Evolutionary conservation across 805 yeast genomes (phyloP), one percentile per base, ranked within the genome.

Genomic region (Ogataea methanolica): DNA sequence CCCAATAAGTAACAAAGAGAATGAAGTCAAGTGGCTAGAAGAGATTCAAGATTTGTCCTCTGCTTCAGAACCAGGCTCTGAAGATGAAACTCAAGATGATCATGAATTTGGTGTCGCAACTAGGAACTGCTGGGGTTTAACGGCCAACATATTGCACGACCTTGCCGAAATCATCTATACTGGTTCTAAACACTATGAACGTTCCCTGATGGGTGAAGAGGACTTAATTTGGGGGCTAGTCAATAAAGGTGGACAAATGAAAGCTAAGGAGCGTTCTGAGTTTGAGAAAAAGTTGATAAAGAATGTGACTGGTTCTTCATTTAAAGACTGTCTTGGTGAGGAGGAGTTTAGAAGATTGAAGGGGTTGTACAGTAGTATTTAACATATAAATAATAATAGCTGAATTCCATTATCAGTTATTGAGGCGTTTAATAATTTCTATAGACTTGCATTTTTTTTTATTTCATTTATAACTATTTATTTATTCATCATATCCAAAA

Each of bases 41-140:
- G 80, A 75, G 17, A 72, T 85, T 42, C 78, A 74, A 45, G 81
- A 84, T 54, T 66, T 82, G 29, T 81, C 84, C 19, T 72, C 83
- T 0, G 83, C 79, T 33, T 79, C 76, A 11, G 83, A 76, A 46
- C 72, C 83, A 0, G 83, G 80, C 31, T 79, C 76, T 12, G 83
- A 76, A 46, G 67, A 63, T 51, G 72, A 65, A 39, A 51, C 68
- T 29, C 60, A 59, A 48, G 61, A 58, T 35, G 65, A 63, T 54
- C 67, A 63, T 42, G 66, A 69, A 62, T 75, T 54, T 59, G 79
- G 62, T 33, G 63, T 60, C 19, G 71, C 74, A 46, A 74, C 82
- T 36, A 79, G 85, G 58, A 86, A 85, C 58, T 82, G 87, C 5
- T 86, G 94, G 95, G 95, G 95, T 0, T 66, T 86, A 35, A 86